Conservation (phyloP, 257 asterid species). For the Cynanchum wilfordii region DNA sequence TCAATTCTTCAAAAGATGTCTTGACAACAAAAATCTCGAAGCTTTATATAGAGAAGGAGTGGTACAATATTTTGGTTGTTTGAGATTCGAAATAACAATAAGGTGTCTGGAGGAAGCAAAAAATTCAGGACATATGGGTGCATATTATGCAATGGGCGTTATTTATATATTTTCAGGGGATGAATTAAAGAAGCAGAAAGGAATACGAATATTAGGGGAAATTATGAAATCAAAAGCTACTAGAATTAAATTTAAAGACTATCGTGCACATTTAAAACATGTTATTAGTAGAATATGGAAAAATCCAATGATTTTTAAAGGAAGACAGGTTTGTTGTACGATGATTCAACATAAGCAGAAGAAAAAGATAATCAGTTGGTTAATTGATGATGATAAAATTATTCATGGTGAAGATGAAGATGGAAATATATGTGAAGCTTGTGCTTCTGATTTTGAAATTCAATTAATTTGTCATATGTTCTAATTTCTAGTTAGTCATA, state of each 20-base stretch:
- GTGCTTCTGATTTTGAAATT: neutral
- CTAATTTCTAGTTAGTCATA: too few relatives aligned
- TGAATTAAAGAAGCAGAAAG: neutral
- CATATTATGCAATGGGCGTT: neutral
- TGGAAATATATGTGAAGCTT: neutral
- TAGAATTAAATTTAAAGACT: neutral
- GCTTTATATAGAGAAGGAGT: neutral
- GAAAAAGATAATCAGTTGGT: neutral
- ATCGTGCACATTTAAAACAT: neutral
- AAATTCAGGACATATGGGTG: slow-evolving; percentile 7
- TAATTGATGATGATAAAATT: neutral
- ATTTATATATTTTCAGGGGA: neutral
- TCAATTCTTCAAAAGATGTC: neutral
- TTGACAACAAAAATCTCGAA: neutral
- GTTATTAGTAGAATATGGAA: neutral
- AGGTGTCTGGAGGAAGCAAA: neutral
- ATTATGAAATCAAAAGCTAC: neutral
- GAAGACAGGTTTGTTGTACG: neutral
- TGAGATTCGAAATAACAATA: neutral
- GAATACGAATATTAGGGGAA: neutral
- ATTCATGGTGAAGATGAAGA: neutral
- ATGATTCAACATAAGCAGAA: neutral
- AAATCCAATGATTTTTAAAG: neutral
- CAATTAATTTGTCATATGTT: neutral
- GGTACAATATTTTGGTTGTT: neutral